These are phyloP conservation scores for Selaginella tamariscina DNA, from an alignment of 75 land plant genomes.

Conservation along the genomic window DNA sequence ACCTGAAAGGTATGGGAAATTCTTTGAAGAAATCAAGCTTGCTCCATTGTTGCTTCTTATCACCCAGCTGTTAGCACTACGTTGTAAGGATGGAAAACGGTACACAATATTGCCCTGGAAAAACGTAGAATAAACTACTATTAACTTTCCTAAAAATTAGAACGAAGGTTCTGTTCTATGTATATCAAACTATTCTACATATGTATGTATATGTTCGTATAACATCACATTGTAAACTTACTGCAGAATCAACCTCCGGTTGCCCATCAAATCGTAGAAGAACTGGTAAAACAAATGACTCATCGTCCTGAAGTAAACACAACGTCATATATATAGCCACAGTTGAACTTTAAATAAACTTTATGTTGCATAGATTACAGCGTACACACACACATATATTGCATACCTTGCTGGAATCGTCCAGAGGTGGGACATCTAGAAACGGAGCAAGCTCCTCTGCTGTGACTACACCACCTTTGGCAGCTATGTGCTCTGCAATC, in stretches of 20 bases:
- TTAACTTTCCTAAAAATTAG: too few relatives aligned
- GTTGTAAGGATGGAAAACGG: constrained; percentile 80
- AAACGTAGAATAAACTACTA: not conserved
- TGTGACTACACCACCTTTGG: constrained; percentile 89
- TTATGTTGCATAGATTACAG: too few relatives aligned
- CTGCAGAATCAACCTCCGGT: constrained; percentile 90
- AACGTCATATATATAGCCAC: constrained; percentile 9
- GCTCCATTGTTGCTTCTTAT: constrained; percentile 29
- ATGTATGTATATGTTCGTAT: not conserved
- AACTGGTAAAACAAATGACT: constrained; percentile 81
- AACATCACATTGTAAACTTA: constrained; percentile 6
- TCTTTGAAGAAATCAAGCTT: constrained; percentile 17
- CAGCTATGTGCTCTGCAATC: constrained; percentile 82
- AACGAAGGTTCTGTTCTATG: too few relatives aligned
- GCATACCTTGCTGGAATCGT: constrained; percentile 10
- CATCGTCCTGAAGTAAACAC: constrained; percentile 55
- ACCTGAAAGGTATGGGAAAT: not conserved
- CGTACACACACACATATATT: too few relatives aligned
- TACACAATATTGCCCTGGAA: constrained; percentile 85
- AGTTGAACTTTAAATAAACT: too few relatives aligned
- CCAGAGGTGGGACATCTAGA: constrained; percentile 49
- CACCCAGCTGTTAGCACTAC: constrained; percentile 51
- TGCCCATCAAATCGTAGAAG: constrained; percentile 82
- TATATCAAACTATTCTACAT: not conserved
- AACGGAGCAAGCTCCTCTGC: constrained; percentile 98